Conservation (phyloP, 257 asterid genomes). For the Verbena officinalis region DNA sequence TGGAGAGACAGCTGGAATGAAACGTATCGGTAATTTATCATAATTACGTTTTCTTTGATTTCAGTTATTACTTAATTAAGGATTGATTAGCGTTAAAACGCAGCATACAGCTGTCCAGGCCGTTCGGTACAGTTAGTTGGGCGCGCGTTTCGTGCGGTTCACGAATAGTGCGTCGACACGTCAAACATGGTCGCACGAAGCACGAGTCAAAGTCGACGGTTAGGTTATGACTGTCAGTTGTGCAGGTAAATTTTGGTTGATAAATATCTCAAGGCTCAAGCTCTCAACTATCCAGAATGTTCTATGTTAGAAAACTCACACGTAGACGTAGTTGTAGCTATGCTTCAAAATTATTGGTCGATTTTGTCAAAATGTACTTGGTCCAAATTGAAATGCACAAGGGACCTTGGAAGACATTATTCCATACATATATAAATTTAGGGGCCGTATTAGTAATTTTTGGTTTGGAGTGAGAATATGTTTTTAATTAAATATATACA, state of each 20-base stretch:
- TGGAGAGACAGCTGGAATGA: conserved; percentile 37
- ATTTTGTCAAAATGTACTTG: too few species aligned
- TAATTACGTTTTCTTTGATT: conserved; percentile 1
- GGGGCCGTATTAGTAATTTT: too few species aligned
- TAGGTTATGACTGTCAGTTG: too few species aligned
- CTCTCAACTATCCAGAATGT: conserved; percentile 25
- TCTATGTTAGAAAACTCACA: too few species aligned
- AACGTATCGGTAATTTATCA: conserved; percentile 22
- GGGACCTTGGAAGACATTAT: too few species aligned
- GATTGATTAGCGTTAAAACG: conserved; percentile 14
- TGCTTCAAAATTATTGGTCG: too few species aligned
- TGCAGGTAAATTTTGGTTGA: neutral
- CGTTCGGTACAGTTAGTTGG: conserved; percentile 28
- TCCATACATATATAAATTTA: too few species aligned
- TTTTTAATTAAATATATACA: too few species aligned
- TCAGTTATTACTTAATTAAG: too few species aligned
- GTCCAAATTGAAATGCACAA: too few species aligned
- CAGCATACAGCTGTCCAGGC: conserved; percentile 26
- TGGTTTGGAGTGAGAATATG: too few species aligned
- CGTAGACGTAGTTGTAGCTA: too few species aligned
- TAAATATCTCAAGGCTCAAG: neutral
- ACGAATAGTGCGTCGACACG: conserved; percentile 30
- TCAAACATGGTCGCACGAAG: neutral
- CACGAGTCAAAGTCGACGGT: conserved; percentile 26
- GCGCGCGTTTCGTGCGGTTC: conserved; percentile 25